Percentiles rank a stretch among this genome's conserved stretches.
These are phyloP conservation scores for Petasospora fabianii DNA, from an alignment of 1,139 yeast species.

Conservation along the genomic window DNA sequence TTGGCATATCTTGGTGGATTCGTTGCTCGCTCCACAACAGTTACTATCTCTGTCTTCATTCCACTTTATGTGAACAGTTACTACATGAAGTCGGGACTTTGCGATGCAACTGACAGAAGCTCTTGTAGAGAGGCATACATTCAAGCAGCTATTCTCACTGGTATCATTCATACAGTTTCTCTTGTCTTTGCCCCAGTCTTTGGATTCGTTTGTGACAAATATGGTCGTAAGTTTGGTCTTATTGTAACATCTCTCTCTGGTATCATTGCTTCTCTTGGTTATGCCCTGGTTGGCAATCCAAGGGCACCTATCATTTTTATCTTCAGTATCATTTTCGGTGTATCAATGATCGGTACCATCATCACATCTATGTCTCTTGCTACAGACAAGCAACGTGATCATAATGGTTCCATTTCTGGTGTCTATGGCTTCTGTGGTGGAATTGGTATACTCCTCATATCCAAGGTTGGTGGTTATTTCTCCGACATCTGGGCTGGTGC, in stretches of 20 bases:
- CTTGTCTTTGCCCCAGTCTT: conserved; percentile 59
- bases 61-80: conserved; percentile 61
- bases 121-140: conserved; percentile 63
- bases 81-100: conserved; percentile 46
- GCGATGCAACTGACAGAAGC: conserved; percentile 34
- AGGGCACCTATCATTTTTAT: conserved; percentile 31
- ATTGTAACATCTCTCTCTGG: conserved; percentile 37
- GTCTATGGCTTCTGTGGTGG: conserved; percentile 67
- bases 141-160: conserved; percentile 64
- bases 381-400: conserved; percentile 38
- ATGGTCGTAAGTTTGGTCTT: conserved; percentile 41
- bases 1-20: conserved; percentile 61
- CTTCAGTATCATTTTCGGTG: conserved; percentile 43
- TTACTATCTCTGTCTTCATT: conserved; percentile 56
- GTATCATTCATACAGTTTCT: conserved; percentile 58
- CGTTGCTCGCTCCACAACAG: conserved; percentile 62
- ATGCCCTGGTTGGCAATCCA: conserved; percentile 33
- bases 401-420: conserved; percentile 66
- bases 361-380: conserved; percentile 47
- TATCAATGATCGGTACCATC: conserved; percentile 54
- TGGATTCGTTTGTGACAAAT: conserved; percentile 52
- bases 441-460: conserved; percentile 57
- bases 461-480: conserved; percentile 58
- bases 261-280: conserved; percentile 33
- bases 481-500: conserved; percentile 57